Evolutionary conservation across 345 rosid genomes (phyloP).

Genomic region (Euclidium syriacum): DNA sequence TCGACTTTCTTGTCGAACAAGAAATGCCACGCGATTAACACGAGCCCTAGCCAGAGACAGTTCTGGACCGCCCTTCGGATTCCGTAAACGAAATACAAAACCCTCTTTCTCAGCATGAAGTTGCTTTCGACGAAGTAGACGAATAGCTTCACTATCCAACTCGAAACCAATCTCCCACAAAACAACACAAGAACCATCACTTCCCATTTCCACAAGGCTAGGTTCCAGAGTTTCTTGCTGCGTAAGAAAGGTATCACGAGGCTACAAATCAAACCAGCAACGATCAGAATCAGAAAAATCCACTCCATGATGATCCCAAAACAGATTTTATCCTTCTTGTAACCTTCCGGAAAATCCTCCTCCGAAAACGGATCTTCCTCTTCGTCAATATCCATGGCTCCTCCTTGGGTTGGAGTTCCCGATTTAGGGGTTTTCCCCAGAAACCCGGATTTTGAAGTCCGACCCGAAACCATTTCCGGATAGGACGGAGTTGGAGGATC

Average conservation of each 20-base stretch:
- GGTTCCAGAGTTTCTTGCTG: conserved; percentile 36
- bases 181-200: conserved; percentile 69
- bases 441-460: conserved; percentile 40
- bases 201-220: conserved; percentile 87
- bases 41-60: conserved; percentile 86
- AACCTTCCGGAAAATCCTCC: conserved; percentile 80
- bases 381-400: conserved; percentile 41
- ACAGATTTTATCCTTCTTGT: conserved; percentile 40
- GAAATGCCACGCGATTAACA: conserved; percentile 70
- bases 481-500: conserved; percentile 48
- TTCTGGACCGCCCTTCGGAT: conserved; percentile 72
- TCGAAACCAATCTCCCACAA: conserved; percentile 79
- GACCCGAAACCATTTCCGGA: conserved; percentile 37
- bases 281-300: conserved; percentile 55
- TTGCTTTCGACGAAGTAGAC: conserved; percentile 74
- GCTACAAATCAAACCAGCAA: conserved; percentile 54
- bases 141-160: conserved; percentile 62
- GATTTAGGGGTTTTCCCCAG: conserved; percentile 32
- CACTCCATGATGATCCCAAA: conserved; percentile 51
- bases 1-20: conserved; percentile 61
- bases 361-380: conserved; percentile 71
- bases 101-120: conserved; percentile 68
- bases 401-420: conserved; percentile 11
- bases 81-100: conserved; percentile 86
- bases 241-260: conserved; percentile 38